These are phyloP conservation scores for Candida alai DNA, from an alignment of 805 yeast species.

Conservation along the genomic window DNA sequence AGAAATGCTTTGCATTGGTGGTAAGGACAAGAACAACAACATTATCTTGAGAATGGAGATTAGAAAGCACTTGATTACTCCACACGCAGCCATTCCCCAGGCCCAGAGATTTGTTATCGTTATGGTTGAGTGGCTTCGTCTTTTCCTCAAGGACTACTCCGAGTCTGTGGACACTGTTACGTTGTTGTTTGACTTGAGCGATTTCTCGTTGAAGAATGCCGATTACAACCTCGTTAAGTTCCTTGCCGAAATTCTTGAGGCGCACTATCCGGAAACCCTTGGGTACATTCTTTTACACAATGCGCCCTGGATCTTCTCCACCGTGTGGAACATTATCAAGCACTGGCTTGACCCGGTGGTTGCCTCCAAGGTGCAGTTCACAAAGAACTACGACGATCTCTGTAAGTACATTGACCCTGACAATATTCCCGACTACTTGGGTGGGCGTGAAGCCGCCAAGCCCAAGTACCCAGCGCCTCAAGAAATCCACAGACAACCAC, in stretches of 20 bases:
- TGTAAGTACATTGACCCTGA: slow-evolving; percentile 54
- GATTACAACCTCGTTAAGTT: slow-evolving; percentile 90
- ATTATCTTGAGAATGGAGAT: slow-evolving; percentile 85
- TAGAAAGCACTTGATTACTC: slow-evolving; percentile 56
- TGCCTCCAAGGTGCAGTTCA: slow-evolving; percentile 83
- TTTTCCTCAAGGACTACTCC: slow-evolving; percentile 51
- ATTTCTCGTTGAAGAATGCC: slow-evolving; percentile 86
- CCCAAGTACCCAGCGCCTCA: slow-evolving; percentile 66
- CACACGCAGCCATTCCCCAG: slow-evolving; percentile 56
- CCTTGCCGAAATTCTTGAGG: slow-evolving; percentile 85
- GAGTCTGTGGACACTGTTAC: slow-evolving; percentile 66
- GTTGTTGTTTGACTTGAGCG: slow-evolving; percentile 80
- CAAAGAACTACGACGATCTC: slow-evolving; percentile 67
- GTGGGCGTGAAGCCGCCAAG: slow-evolving; percentile 64
- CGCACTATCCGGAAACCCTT: slow-evolving; percentile 92
- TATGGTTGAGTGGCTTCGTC: slow-evolving; percentile 77
- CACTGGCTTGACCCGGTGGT: slow-evolving; percentile 97
- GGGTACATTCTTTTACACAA: slow-evolving; percentile 83
- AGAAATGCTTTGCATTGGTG: slow-evolving; percentile 72
- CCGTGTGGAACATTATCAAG: slow-evolving; percentile 90
- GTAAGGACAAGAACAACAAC: slow-evolving; percentile 66
- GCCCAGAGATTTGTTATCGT: slow-evolving; percentile 72
- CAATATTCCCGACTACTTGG: slow-evolving; percentile 66
- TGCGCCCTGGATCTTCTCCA: slow-evolving; percentile 96
- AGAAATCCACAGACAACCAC: slow-evolving; percentile 36